Conservation (phyloP, 73 alveolate species). For the Uronychia setigera region DNA sequence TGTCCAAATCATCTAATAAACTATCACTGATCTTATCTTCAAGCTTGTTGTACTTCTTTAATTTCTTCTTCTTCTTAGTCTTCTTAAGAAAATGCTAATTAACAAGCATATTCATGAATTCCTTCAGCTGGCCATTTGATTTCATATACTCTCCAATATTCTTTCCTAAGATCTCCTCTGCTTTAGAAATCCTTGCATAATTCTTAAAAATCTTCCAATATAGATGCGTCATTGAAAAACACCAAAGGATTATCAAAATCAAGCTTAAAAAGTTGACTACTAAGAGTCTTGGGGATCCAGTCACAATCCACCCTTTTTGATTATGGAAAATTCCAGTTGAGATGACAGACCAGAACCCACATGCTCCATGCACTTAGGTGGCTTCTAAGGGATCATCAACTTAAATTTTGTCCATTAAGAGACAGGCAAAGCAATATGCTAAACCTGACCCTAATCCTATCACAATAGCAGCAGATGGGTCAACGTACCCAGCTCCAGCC, state of each 20-base stretch:
- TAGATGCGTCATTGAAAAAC: neutral
- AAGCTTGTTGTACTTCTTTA: neutral
- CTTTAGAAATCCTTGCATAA: neutral
- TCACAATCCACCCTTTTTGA: conserved; percentile 24
- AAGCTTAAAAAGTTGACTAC: neutral
- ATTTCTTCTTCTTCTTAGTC: neutral
- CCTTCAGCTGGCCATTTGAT: neutral
- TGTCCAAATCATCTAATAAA: too few species aligned
- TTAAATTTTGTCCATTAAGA: conserved; percentile 10
- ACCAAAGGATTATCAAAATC: neutral
- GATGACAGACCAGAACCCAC: conserved; percentile 64
- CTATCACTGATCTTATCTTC: too few species aligned
- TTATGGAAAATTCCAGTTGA: conserved; percentile 59
- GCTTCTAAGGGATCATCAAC: conserved; percentile 77
- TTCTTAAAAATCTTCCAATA: neutral
- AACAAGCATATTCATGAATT: neutral
- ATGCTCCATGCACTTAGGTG: conserved; percentile 49
- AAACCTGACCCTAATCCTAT: conserved; percentile 56
- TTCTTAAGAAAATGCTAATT: neutral
- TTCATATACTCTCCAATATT: neutral
- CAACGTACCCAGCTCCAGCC: conserved; percentile 38
- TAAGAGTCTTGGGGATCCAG: neutral
- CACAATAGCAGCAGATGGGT: conserved; percentile 53
- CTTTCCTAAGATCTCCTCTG: neutral
- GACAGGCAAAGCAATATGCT: conserved; percentile 32